Evolutionary conservation across 768 basidiomycete species (phyloP).

Genomic region (Podaxis sp.): DNA sequence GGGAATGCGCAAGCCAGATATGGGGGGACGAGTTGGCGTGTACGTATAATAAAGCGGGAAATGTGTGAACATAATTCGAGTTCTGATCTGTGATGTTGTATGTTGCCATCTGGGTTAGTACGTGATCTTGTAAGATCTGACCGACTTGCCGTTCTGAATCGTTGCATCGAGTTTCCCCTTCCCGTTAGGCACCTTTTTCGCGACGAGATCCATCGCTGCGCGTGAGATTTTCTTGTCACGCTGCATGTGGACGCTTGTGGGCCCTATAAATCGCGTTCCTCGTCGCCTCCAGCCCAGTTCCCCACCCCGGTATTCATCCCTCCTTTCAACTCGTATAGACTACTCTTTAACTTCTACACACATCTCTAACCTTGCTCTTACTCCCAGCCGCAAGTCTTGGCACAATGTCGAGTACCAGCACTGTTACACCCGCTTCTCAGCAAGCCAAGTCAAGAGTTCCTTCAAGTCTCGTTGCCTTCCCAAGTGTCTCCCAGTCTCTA

Average conservation of each 20-base stretch:
- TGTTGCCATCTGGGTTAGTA: conserved; percentile 16
- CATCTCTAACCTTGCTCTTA: conserved; percentile 16
- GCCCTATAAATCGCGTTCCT: conserved; percentile 35
- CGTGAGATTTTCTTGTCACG: conserved; percentile 29
- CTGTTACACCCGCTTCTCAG: conserved; percentile 21
- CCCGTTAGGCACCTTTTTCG: conserved; percentile 26
- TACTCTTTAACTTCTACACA: not conserved
- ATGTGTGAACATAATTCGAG: conserved; percentile 2
- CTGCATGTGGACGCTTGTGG: conserved; percentile 25
- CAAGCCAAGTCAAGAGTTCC: conserved; percentile 39
- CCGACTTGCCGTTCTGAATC: conserved; percentile 27
- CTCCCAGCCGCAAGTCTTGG: conserved; percentile 1
- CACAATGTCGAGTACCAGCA: conserved; percentile 18
- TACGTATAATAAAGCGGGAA: not conserved
- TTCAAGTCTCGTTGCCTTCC: conserved; percentile 66
- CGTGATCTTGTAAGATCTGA: conserved; percentile 26
- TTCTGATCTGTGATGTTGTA: conserved; percentile 13
- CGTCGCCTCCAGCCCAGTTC: conserved; percentile 24
- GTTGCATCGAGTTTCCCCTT: conserved; percentile 25
- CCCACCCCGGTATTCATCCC: conserved; percentile 23
- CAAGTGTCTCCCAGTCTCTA: conserved; percentile 69
- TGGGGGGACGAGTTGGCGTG: conserved; percentile 8
- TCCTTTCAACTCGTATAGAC: conserved; percentile 18
- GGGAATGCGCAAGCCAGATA: not conserved
- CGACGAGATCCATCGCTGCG: conserved; percentile 12